These are phyloP conservation scores for Yarrowia osloensis DNA, from an alignment of 805 yeast genomes.

Conservation along the genomic window DNA sequence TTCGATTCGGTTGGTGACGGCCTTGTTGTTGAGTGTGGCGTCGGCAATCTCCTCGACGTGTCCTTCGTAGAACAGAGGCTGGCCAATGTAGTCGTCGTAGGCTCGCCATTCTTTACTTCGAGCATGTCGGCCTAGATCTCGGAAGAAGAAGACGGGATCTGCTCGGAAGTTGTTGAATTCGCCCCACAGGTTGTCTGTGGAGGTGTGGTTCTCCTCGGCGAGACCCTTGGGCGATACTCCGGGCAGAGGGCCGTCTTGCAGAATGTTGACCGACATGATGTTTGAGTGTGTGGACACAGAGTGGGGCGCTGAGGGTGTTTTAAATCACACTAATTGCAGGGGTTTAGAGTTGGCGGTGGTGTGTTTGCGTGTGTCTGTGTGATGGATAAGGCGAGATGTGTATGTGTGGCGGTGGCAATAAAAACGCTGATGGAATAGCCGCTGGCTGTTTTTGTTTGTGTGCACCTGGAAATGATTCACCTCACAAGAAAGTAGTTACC, in stretches of 20 bases:
- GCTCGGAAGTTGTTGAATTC: conserved; percentile 45
- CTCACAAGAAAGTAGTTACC: neutral
- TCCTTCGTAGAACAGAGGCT: conserved; percentile 41
- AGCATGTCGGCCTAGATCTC: conserved; percentile 40
- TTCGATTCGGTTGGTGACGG: conserved; percentile 40
- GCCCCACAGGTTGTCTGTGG: conserved; percentile 38
- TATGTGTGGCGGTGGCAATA: neutral
- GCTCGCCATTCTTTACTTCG: conserved; percentile 45
- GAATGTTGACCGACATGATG: conserved; percentile 22
- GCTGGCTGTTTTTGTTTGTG: neutral
- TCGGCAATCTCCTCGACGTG: conserved; percentile 39
- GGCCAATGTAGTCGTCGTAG: conserved; percentile 45
- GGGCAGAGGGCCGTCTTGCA: conserved; percentile 27
- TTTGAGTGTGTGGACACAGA: neutral
- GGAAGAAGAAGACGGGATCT: conserved; percentile 42
- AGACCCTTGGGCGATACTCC: conserved; percentile 7
- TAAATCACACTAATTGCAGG: conserved; percentile 6
- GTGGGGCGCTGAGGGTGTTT: neutral
- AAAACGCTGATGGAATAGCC: neutral
- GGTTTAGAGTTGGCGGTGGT: conserved; percentile 19
- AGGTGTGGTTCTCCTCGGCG: conserved; percentile 13
- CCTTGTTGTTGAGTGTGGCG: conserved; percentile 41
- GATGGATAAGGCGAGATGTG: neutral
- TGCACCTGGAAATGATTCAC: neutral
- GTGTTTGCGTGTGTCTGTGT: neutral